Evolutionary conservation across 805 yeast species (phyloP).

Genomic region (Kazachstania viticola): DNA sequence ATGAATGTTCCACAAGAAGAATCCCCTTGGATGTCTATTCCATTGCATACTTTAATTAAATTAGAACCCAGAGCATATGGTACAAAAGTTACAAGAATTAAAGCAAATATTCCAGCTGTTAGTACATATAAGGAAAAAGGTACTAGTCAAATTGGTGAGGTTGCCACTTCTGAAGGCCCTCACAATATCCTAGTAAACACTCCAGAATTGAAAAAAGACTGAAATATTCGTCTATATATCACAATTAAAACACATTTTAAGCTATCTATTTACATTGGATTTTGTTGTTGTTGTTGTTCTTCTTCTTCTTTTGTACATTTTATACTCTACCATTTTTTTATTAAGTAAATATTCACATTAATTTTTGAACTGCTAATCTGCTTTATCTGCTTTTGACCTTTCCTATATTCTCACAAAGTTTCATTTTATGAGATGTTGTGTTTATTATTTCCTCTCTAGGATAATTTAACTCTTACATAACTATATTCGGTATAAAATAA

Average conservation of each 20-base stretch:
- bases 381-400: no score
- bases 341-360: no score
- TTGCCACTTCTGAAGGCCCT: slow-evolving; percentile 5
- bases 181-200: slow-evolving; percentile 12
- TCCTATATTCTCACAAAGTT: no score
- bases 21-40: slow-evolving; percentile 98
- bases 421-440: no score
- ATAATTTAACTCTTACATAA: no score
- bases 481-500: no score
- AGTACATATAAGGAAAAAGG: slow-evolving; percentile 95
- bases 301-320: no score
- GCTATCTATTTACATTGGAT: not conserved
- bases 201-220: slow-evolving; percentile 4
- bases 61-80: slow-evolving; percentile 92
- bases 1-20: slow-evolving; percentile 98
- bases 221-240: no score
- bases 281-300: no score
- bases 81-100: slow-evolving; percentile 77
- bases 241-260: not conserved
- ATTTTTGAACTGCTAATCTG: no score
- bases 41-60: slow-evolving; percentile 86
- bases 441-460: no score
- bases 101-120: slow-evolving; percentile 96
- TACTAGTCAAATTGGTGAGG: slow-evolving; percentile 40
- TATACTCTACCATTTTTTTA: no score